Evolutionary conservation across 176 grass and related monocot species (phyloP).

Genomic region (Oryza officinalis): DNA sequence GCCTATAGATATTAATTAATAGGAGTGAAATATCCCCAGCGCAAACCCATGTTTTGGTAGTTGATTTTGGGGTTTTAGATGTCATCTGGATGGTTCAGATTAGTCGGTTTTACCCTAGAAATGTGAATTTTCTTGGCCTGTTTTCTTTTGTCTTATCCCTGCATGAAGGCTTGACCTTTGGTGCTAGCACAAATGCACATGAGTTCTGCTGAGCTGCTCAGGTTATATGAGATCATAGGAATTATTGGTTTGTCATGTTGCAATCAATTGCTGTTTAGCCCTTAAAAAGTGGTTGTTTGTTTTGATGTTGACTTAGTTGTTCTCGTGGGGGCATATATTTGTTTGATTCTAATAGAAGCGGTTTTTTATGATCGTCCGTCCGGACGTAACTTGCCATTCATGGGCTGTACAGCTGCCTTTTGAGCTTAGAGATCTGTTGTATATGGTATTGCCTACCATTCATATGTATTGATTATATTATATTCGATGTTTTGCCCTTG

Average conservation of each 20-base stretch:
- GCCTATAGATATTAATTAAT: neutral
- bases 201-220: neutral
- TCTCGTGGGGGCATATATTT: conserved; percentile 8
- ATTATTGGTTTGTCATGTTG: neutral
- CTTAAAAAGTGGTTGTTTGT: neutral
- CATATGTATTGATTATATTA: neutral
- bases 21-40: neutral
- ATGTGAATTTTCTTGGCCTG: neutral
- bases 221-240: neutral
- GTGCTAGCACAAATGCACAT: neutral
- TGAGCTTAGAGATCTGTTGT: neutral
- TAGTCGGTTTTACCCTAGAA: neutral
- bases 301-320: neutral
- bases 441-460: neutral
- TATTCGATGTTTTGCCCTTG: neutral
- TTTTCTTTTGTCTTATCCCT: neutral
- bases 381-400: neutral
- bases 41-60: neutral
- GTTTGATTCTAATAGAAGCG: conserved; percentile 21
- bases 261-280: neutral
- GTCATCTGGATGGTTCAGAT: conserved; percentile 16
- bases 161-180: neutral
- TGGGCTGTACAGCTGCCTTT: neutral
- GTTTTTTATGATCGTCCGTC: neutral
- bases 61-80: neutral